A percentile compares a stretch with the other conserved stretches of the same genome.
phyloP scores from a whole-genome alignment of 2,329 filamentous ascomycete genomes.

The Xylaria sp. region DNA sequence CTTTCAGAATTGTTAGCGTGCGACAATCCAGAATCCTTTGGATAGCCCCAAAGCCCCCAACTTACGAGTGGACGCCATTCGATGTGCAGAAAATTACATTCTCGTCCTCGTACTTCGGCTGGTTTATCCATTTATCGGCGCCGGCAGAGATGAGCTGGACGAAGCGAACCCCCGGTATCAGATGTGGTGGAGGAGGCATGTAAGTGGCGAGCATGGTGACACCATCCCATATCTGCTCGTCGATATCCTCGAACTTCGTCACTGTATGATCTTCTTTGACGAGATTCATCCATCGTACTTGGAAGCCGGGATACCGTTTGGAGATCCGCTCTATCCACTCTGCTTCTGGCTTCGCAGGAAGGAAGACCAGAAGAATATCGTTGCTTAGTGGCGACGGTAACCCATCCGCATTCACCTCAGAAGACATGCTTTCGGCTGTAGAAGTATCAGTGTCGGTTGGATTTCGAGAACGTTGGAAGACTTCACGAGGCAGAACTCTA shows the following conservation, averaged over 20 bases:
- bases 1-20: conserved; percentile 33
- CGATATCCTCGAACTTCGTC: conserved; percentile 31
- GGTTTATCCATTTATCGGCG: conserved; percentile 43
- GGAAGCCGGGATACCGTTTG: conserved; percentile 42
- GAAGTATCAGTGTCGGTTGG: background rate
- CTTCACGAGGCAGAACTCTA: too few relatives aligned
- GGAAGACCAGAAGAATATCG: conserved; percentile 46
- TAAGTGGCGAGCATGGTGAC: conserved; percentile 45
- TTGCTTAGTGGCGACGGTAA: conserved; percentile 22
- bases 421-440: background rate
- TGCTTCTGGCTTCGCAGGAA: conserved; percentile 36
- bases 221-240: conserved; percentile 40
- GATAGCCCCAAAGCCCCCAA: background rate
- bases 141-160: conserved; percentile 51
- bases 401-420: background rate
- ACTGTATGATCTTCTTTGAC: conserved; percentile 19
- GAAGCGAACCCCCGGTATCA: conserved; percentile 43
- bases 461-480: too few relatives aligned
- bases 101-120: conserved; percentile 51
- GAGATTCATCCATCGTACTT: conserved; percentile 40
- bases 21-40: background rate
- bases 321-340: conserved; percentile 41
- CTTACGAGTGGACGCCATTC: conserved; percentile 58
- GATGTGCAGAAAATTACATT: conserved; percentile 53
- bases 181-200: conserved; percentile 35